phyloP scores from a whole-genome alignment of 2,329 filamentous ascomycete species.

The Dothistroma septosporum region DNA sequence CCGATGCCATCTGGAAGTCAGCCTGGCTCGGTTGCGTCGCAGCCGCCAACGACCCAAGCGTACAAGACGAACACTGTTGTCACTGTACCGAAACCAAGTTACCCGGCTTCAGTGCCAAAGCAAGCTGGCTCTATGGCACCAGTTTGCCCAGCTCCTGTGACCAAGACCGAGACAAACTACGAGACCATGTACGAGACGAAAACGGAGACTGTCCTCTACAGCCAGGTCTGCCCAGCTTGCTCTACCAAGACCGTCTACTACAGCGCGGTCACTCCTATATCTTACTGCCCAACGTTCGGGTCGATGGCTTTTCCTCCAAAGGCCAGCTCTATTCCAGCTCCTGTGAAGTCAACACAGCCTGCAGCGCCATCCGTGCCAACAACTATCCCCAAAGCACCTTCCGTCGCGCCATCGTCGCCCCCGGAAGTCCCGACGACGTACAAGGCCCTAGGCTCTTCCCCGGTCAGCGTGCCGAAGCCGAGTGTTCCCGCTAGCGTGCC shows the following conservation, averaged over 20 bases:
- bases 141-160: not conserved
- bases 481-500: not conserved
- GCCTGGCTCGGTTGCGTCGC: not conserved
- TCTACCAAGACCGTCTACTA: constrained; percentile 1
- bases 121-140: not conserved
- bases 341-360: not conserved
- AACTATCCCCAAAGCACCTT: not conserved
- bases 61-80: not conserved
- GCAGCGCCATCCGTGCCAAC: not conserved
- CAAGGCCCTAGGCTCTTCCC: not conserved
- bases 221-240: constrained; percentile 1
- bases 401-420: not conserved
- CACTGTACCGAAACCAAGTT: not conserved
- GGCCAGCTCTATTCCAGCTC: no score
- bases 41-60: not conserved
- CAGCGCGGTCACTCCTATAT: not conserved
- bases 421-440: not conserved
- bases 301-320: not conserved
- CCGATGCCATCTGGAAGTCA: not conserved
- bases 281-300: not conserved
- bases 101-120: not conserved
- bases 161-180: not conserved
- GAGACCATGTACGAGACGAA: not conserved
- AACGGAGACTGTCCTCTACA: constrained; percentile 1
- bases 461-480: not conserved